Evolutionary conservation across 768 basidiomycete genomes (phyloP), one percentile per base, ranked within the genome.

Genomic region (Suillus subaureus): DNA sequence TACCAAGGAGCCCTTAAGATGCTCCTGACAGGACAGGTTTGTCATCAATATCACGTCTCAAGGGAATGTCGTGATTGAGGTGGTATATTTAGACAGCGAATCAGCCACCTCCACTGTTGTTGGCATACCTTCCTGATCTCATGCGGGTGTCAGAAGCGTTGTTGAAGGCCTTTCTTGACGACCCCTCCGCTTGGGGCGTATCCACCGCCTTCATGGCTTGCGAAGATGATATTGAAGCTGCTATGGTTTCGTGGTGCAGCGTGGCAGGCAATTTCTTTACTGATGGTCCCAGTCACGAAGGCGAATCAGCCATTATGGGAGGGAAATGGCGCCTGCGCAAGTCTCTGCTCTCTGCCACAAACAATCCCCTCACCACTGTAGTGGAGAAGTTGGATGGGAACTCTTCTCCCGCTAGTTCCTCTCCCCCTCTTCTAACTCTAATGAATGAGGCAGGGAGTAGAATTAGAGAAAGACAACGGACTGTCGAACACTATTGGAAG

Each of bases 111-210:
- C 75, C 84, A 21, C 76, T 83, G 16, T 84, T 90, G 80, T 71
- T 82, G 26, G 72, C 79, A 12, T 83, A 89, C 67, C 76, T 87
- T 16, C 84, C 80, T 21, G 80, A 79, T 9, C 81, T 91, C 13
- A 78, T 87, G 42, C 69, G 72, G 21, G 84, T 80, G 23, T 89
- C 88, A 35, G 80, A 84, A 61, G 74, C 74, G 21, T 77, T 89
- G 49, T 68, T 88, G n/a, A 75, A 74, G 23, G 75, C 76, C n/a
- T 82, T 89, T 71, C 81, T 85, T 40, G 80, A 81, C 52, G 88
- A 90, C 62, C 89, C 89, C 16, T 89, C 87, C 52, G 87, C 86
- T 3, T 84, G 82, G 79, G 89, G 89, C 11, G 84, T 90, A 37
- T 84, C 87, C 13, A 79, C 81, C 6, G 85, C 89, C 8, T 88